Base-by-base conservation (phyloP, 2,329 filamentous ascomycete genomes). In the Cladosporium austrohemisphaericum region DNA sequence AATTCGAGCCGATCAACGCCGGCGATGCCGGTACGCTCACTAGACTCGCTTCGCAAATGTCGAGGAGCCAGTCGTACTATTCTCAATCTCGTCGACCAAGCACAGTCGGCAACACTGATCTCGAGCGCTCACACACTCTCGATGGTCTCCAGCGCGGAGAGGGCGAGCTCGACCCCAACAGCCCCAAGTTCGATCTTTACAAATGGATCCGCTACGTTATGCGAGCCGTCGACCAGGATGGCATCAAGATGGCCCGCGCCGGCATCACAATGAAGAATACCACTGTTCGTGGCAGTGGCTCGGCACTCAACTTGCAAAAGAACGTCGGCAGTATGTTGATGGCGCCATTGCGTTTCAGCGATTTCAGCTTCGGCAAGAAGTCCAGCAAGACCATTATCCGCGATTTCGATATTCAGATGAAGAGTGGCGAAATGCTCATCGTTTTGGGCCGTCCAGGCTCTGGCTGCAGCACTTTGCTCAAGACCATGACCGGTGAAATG, bases 291-390 rank as follows among this genome's bases (percentile, higher is more conserved):
- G 85, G 85, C 0, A 82, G 81, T 0, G 85, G 84, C 0, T 75
- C 78, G 2, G 82, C 83, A 0, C 63, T 89, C 19, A 83, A 87
- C 55, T 70, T 88, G 1, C 86, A 90, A 60, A 73, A 81, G 49
- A 88, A 80, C 2, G 81, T 89, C 3, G 75, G 71, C 2, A 81
- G 81, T 1, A 66, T 80, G 6, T 62, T 86, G 18, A 64, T 77
- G 52, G 71, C 77, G 0, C 85, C 82, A 0, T 67, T 86, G 18
- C 73, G 80, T 1, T 61, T 79, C 0, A 71, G 76, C 1, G 78
- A 86, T 33, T 71, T 86, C 41, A 76, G 71, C 49, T 63, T 68
- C 35, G 62, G 64, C 18, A 72, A 72, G 35, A 68, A 72, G 14
- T 65, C 71, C 0, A 74, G 76, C 53, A 81, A 79, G 57, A 74